These are phyloP conservation scores for Medicago lupulina DNA, from an alignment of 306 rosid genomes.

Conservation along the genomic window DNA sequence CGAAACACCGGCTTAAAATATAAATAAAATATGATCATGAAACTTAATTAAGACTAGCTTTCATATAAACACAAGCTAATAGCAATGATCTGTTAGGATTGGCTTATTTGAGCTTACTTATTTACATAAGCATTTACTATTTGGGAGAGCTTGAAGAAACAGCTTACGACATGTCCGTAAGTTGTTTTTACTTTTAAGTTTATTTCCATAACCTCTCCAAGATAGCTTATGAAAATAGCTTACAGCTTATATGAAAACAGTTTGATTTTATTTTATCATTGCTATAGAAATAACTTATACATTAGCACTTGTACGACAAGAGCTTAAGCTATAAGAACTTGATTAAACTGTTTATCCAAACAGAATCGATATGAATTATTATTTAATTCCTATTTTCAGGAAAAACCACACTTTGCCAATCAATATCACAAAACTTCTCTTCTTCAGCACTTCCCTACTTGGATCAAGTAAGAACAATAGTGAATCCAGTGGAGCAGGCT, in stretches of 20 bases:
- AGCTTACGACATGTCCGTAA: neutral
- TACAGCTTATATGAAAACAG: too few relatives aligned
- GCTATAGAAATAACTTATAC: neutral
- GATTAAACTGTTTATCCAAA: neutral
- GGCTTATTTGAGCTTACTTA: neutral
- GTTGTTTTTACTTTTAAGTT: too few relatives aligned
- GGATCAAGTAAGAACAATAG: conserved; percentile 85
- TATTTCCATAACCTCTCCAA: too few relatives aligned
- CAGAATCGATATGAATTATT: neutral
- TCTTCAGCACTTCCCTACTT: conserved; percentile 69
- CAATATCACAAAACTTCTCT: conserved; percentile 77
- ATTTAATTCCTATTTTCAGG: conserved; percentile 60
- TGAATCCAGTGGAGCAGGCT: conserved; percentile 87
- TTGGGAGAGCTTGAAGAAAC: neutral
- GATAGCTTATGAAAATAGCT: too few relatives aligned
- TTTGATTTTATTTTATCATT: neutral
- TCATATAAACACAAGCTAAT: conserved; percentile 22
- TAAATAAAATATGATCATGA: conserved; percentile 12
- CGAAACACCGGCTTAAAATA: neutral
- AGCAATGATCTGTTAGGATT: neutral
- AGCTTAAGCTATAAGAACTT: neutral
- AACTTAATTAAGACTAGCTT: conserved; percentile 28
- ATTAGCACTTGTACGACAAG: neutral
- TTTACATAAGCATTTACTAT: neutral
- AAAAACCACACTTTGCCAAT: conserved; percentile 80